Evolutionary conservation across 176 grass and related monocot species (phyloP).

Genomic region (Carex cristatella): DNA sequence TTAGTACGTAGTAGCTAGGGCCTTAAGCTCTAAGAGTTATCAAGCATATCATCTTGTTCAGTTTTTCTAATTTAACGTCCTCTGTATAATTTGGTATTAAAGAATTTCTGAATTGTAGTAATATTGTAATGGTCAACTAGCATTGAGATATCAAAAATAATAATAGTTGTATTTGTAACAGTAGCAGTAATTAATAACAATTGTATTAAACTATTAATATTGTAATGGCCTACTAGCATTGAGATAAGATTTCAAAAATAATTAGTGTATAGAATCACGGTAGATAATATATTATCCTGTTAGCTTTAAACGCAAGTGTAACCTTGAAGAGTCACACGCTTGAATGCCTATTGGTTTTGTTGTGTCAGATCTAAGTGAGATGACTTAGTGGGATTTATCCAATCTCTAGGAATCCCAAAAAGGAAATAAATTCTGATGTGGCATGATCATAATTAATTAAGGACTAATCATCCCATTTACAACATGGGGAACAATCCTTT

Average conservation of each 20-base stretch:
- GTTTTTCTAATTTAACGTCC: no score
- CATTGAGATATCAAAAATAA: background rate
- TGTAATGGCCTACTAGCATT: background rate
- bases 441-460: background rate
- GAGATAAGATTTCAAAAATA: background rate
- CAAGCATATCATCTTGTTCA: no score
- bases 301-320: background rate
- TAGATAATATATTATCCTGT: slow-evolving; percentile 12
- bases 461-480: background rate
- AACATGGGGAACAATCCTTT: slow-evolving; percentile 7
- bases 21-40: no score
- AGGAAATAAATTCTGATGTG: background rate
- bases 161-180: background rate
- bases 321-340: background rate
- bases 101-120: no score
- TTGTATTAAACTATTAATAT: no score
- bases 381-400: slow-evolving; percentile 3
- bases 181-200: no score
- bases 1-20: no score
- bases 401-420: slow-evolving; percentile 4
- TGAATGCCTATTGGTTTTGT: background rate
- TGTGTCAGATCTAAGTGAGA: slow-evolving; percentile 1
- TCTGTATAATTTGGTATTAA: no score
- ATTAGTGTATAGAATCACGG: background rate
- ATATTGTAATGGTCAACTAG: background rate